Base-by-base conservation (phyloP, 441 rosid genomes). In the Mallotus japonicus region DNA sequence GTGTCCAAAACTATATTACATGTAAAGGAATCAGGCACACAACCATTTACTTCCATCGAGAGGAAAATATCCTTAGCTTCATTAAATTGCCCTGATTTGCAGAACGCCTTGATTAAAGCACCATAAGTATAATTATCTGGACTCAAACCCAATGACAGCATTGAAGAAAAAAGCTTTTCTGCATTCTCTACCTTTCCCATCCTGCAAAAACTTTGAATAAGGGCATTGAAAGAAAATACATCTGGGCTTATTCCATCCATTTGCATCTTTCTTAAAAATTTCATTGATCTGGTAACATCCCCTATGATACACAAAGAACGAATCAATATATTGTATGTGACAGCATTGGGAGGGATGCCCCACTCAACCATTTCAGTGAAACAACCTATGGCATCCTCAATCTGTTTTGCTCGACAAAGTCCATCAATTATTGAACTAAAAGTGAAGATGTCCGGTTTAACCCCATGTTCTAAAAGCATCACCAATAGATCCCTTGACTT, bases 341-440 rank as follows among this genome's bases (percentile, higher is more conserved):
- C 83, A 69, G 82, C 80, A 73, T 81, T 94, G 59, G 95, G 97
- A 75, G 86, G 60, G 77, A 90, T 78, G 34, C 90, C 89, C 97
- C 99, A 92, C 70, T 85, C 86, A 70, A 79, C 59, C 97, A 92
- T 90, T 83, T 94, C 99, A 28, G 76, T 34, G 62, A 94, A 87
- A 83, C 99, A 92, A 74, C 82, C 86, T 49, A 92, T 85, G 20
- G 99, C 97, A 78, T 92, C 97, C 55, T 88, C 87, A 32, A 83
- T 70, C 77, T 65, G 76, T 58, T 80, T 76, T 60, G 82, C 86
- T 80, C 86, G 88, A 76, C 94, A 90, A 67, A 94, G 92, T 65
- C 95, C 88, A 65, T 86, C 91, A 53, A 94, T 89, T 70, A 94
- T 67, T 61, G 90, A 78, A 80, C 84, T 86, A 82, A 92, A 92